phyloP scores from a whole-genome alignment of 225 moss, liverwort and hornwort genomes.

The Straminergon stramineum region DNA sequence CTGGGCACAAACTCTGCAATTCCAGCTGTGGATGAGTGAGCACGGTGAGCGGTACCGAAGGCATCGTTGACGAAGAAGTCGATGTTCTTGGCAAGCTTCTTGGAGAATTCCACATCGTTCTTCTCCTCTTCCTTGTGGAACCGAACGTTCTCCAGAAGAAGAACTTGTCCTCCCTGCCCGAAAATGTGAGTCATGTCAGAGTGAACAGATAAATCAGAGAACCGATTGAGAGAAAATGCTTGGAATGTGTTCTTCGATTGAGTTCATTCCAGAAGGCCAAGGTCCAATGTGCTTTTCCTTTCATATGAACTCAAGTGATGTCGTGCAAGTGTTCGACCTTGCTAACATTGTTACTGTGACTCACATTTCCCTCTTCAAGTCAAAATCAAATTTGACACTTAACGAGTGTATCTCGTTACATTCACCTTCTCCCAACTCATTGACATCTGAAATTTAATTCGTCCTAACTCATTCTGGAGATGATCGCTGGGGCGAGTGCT shows the following conservation, averaged over 20 bases:
- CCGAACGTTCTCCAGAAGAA: slow-evolving; percentile 83
- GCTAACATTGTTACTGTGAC: background rate
- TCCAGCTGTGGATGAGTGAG: slow-evolving; percentile 87
- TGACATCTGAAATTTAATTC: background rate
- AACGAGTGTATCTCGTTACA: background rate
- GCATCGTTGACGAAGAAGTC: slow-evolving; percentile 88
- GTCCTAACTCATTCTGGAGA: background rate
- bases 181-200: background rate
- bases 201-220: background rate
- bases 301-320: background rate
- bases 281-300: background rate
- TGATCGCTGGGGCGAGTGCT: background rate
- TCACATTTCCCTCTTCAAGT: background rate
- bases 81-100: slow-evolving; percentile 62
- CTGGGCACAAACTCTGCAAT: slow-evolving; percentile 57
- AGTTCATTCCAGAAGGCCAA: background rate
- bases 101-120: slow-evolving; percentile 68
- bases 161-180: slow-evolving; percentile 51
- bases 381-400: background rate
- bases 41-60: slow-evolving; percentile 92
- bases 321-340: background rate
- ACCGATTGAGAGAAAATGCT: background rate
- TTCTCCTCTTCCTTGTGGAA: slow-evolving; percentile 98
- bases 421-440: background rate
- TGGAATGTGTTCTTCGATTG: background rate